Evolutionary conservation across 768 basidiomycete species (phyloP), one percentile per base, ranked within the genome.

Genomic region (Tricholoma sp.): DNA sequence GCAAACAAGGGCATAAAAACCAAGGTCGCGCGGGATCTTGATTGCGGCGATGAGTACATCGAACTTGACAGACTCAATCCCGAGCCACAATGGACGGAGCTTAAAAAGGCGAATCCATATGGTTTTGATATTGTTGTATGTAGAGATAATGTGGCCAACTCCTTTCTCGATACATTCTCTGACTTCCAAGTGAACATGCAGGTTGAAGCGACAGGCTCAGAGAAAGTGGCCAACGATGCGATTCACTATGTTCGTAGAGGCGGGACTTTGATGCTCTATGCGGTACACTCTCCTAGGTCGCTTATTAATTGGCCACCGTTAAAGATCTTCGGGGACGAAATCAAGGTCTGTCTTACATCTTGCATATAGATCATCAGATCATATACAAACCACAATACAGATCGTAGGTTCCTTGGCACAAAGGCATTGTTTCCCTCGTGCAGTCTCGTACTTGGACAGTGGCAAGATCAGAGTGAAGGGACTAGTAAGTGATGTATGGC

Each of bases 371-470:
- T n/a, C 18, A 15, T 15, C 15, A 8, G 31, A n/a, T 54, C 7
- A 11, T 11, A 13, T 12, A 29, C 44, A 18, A 42, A 28, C 12
- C 50, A 20, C 8, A 18, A 17, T 32, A 5, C 33, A 86, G 84
- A 88, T 89, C 58, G 85, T 89, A 54, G 87, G 88, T 3, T 89
- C 88, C 6, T 89, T 89, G 72, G 84, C 88, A 8, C 89, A 90
- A 60, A 82, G 82, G 2, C 81, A 77, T 68, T 89, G 88, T 68
- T 90, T 91, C 81, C 86, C 88, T 45, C 83, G 89, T 8, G 88
- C 89, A 1, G 80, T 91, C 39, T 83, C 82, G 31, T 89, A 90
- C 66, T 80, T 91, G 32, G 89, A 91, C 62, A 81, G 80, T 62
- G 85, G 86, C 9, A 89, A 88, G 68, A 74, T 90, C 60, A 80